Percentiles rank a stretch among this genome's conserved stretches.
These are phyloP conservation scores for Chaetomiaceae sp. DNA, from an alignment of 2,329 filamentous ascomycete species.

Conservation along the genomic window DNA sequence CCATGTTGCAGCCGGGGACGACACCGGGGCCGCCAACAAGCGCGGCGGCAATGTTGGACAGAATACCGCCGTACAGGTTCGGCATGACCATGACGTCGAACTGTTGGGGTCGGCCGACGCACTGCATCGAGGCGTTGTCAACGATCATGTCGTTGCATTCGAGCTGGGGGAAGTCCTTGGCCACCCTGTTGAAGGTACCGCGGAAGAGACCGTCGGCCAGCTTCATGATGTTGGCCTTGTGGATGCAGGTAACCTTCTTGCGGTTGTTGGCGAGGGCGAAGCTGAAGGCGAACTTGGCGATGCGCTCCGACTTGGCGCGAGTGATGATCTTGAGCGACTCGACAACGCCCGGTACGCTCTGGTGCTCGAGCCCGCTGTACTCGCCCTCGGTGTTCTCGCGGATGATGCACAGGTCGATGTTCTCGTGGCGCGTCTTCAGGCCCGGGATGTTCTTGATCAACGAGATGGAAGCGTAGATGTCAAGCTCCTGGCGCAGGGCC, in stretches of 20 bases:
- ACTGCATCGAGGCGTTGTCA: constrained; percentile 99
- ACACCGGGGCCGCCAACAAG: constrained; percentile 96
- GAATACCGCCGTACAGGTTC: constrained; percentile 96
- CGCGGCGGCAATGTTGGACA: constrained; percentile 97
- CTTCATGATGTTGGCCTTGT: constrained; percentile 99
- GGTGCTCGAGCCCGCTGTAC: constrained; percentile 98
- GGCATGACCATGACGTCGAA: constrained; percentile 99
- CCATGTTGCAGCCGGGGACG: constrained; percentile 99
- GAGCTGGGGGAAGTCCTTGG: constrained; percentile 91
- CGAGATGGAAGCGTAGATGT: constrained; percentile 97
- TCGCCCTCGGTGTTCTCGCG: constrained; percentile 99
- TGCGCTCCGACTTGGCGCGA: constrained; percentile 96
- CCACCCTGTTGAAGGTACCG: constrained; percentile 89
- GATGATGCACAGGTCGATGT: constrained; percentile 98
- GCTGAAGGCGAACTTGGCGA: constrained; percentile 96
- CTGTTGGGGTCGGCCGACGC: constrained; percentile 91
- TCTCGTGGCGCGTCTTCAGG: constrained; percentile 94
- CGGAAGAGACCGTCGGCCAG: constrained; percentile 98
- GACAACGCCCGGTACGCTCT: constrained; percentile 92
- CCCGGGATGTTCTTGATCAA: constrained; percentile 99
- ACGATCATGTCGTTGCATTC: constrained; percentile 99
- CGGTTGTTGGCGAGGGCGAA: constrained; percentile 98
- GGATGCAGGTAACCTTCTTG: constrained; percentile 99
- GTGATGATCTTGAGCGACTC: constrained; percentile 99
- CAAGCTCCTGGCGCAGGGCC: constrained; percentile 95